Percentiles rank a stretch among this genome's conserved stretches.
Evolutionary conservation across 176 grass and related monocot genomes (phyloP).

Genomic region (Ensete ventricosum): DNA sequence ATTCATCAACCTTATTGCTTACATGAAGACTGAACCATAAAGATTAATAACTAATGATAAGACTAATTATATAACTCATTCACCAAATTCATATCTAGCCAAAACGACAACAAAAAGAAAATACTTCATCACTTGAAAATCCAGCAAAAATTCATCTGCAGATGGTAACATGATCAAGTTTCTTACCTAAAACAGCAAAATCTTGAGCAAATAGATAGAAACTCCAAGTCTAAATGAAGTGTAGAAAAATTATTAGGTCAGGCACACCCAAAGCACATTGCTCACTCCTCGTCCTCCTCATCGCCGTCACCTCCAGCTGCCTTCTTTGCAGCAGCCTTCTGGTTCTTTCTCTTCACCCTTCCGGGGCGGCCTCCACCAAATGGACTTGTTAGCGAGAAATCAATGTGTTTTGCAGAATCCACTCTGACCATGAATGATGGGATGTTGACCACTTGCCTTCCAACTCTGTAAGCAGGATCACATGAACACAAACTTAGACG

Average conservation of each 20-base stretch:
- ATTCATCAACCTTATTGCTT: too few species aligned
- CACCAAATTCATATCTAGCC: too few species aligned
- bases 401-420: constrained; percentile 10
- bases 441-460: constrained; percentile 8
- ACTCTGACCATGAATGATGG: constrained; percentile 6
- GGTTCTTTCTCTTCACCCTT: constrained; percentile 11
- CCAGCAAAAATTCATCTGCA: too few species aligned
- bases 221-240: neutral
- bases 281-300: neutral
- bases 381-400: constrained; percentile 4
- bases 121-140: too few species aligned
- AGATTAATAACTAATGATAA: too few species aligned
- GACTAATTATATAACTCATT: too few species aligned
- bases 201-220: neutral
- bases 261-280: neutral
- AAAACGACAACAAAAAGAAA: too few species aligned
- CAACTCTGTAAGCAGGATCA: neutral
- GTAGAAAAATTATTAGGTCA: neutral
- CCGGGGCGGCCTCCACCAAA: neutral
- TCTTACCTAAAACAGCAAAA: neutral
- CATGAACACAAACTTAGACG: neutral
- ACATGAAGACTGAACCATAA: too few species aligned
- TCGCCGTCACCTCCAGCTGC: constrained; percentile 4
- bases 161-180: too few species aligned
- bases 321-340: constrained; percentile 8